A percentile compares a stretch with the other conserved stretches of the same genome.
Conservation (phyloP, 495 filamentous ascomycete species). For the Immersiella caudata region DNA sequence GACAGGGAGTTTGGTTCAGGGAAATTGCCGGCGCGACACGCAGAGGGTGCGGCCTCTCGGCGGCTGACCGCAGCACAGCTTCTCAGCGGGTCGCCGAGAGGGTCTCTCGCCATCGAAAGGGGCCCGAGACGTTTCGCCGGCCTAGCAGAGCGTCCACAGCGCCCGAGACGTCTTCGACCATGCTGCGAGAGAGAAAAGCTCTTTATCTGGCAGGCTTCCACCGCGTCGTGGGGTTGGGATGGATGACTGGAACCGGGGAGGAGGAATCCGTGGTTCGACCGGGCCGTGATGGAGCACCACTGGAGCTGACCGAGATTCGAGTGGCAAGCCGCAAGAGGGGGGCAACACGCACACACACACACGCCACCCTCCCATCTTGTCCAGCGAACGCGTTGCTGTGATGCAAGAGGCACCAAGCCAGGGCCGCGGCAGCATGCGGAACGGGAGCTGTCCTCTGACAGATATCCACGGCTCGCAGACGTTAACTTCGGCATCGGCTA, state of each 20-base stretch:
- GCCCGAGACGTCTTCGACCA: neutral
- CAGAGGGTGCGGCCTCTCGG: neutral
- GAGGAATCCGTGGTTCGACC: neutral
- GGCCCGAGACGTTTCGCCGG: neutral
- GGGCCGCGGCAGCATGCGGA: constrained; percentile 19
- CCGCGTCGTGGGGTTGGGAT: neutral
- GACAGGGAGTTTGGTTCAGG: constrained; percentile 11
- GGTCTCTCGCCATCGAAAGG: neutral
- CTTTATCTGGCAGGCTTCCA: neutral
- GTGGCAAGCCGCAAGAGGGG: neutral
- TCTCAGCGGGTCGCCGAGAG: neutral
- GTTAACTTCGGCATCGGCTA: neutral
- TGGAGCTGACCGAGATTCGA: neutral
- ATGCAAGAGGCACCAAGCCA: neutral
- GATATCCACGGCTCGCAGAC: constrained; percentile 4
- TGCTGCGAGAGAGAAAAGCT: neutral
- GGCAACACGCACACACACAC: neutral
- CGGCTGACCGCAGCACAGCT: neutral
- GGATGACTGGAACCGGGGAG: neutral
- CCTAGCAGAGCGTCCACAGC: neutral
- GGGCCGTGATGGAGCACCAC: neutral
- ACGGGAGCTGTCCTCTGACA: constrained; percentile 12
- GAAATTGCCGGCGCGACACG: constrained; percentile 11
- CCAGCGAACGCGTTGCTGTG: neutral
- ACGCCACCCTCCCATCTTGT: neutral